These are phyloP conservation scores for Aspergillus pseudoterreus DNA, from an alignment of 2,329 filamentous ascomycete species.

Conservation along the genomic window DNA sequence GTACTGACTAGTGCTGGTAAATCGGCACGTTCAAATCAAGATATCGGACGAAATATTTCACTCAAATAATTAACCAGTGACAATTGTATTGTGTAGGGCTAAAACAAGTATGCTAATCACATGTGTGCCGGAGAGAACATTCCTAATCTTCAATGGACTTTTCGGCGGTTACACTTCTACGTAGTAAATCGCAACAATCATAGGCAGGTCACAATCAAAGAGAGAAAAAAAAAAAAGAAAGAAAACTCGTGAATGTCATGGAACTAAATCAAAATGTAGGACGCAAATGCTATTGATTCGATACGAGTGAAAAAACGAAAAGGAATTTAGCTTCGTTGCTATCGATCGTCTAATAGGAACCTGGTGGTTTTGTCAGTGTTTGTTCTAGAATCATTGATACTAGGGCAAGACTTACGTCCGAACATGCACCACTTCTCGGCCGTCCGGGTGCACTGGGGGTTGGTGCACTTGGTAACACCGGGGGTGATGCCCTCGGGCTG, in stretches of 20 bases:
- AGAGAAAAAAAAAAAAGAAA: not conserved
- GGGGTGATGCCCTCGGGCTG: constrained; percentile 76
- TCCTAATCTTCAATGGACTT: too few species aligned
- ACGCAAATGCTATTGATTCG: constrained; percentile 2
- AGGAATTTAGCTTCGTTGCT: not conserved
- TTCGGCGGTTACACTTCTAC: too few species aligned
- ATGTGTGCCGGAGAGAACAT: too few species aligned
- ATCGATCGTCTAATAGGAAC: constrained; percentile 25
- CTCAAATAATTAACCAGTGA: too few species aligned
- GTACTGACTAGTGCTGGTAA: too few species aligned
- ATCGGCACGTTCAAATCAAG: too few species aligned
- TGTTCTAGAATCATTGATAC: too few species aligned
- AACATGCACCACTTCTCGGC: constrained; percentile 93
- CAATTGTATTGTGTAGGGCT: too few species aligned
- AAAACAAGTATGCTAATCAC: too few species aligned
- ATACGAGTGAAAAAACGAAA: not conserved
- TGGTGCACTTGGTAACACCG: constrained; percentile 86
- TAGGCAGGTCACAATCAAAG: not conserved
- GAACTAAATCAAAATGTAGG: constrained; percentile 4
- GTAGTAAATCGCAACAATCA: too few species aligned
- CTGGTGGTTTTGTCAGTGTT: constrained; percentile 7
- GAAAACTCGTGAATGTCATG: constrained; percentile 13
- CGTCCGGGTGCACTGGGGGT: constrained; percentile 72
- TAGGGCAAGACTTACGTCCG: constrained; percentile 55
- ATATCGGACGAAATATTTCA: too few species aligned